Conservation (phyloP, 257 asterid species). For the Catharanthus roseus region DNA sequence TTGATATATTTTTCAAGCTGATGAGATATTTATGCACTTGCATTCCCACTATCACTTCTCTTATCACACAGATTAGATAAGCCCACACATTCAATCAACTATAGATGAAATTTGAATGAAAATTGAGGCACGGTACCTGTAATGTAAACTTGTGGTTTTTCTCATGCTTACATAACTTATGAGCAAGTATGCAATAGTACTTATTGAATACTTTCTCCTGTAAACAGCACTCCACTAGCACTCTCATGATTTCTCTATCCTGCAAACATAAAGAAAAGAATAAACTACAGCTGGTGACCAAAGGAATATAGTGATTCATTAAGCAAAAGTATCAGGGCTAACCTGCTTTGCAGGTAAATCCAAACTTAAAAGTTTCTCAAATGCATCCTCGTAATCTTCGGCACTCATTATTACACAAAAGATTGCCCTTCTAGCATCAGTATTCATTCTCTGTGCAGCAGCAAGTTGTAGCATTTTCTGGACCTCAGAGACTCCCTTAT, state of each 20-base stretch:
- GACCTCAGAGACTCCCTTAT: slow-evolving; percentile 67
- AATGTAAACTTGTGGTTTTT: slow-evolving; percentile 89
- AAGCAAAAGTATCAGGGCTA: slow-evolving; percentile 17
- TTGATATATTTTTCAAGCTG: background rate
- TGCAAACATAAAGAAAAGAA: slow-evolving; percentile 19
- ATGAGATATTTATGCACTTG: background rate
- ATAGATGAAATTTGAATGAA: background rate
- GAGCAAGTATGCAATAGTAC: slow-evolving; percentile 79
- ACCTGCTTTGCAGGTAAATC: slow-evolving; percentile 95
- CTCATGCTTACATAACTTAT: slow-evolving; percentile 81
- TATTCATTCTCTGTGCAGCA: slow-evolving; percentile 89
- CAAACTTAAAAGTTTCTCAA: slow-evolving; percentile 79
- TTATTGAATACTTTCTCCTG: slow-evolving; percentile 90
- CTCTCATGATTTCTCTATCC: slow-evolving; percentile 96
- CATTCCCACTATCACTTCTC: background rate
- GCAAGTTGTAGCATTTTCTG: slow-evolving; percentile 85
- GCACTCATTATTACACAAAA: slow-evolving; percentile 89
- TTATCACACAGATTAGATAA: background rate
- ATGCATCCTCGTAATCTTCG: slow-evolving; percentile 89
- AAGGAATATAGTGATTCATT: background rate
- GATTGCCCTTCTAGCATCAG: slow-evolving; percentile 83
- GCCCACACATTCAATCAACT: background rate
- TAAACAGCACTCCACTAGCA: slow-evolving; percentile 87
- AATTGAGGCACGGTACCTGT: slow-evolving; percentile 52
- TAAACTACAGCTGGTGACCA: background rate